Evolutionary conservation across 2,329 filamentous ascomycete species (phyloP).

Genomic region (Penicillium vulpinum): DNA sequence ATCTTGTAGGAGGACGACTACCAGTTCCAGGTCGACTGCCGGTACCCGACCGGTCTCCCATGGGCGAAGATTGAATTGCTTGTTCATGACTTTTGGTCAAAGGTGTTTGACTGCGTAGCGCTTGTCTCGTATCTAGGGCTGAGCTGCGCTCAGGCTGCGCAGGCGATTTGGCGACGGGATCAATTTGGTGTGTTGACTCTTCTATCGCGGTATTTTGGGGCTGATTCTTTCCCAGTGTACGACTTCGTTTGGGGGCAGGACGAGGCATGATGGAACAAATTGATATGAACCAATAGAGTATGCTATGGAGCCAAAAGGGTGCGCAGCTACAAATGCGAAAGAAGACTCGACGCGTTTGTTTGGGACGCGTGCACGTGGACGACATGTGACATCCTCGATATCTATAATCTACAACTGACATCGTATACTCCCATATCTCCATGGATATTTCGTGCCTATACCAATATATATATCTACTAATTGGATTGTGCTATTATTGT

Average conservation of each 20-base stretch:
- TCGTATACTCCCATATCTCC: not conserved
- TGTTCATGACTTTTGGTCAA: constrained; percentile 33
- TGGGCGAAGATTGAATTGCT: constrained; percentile 39
- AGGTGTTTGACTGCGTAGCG: constrained; percentile 34
- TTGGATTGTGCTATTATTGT: not conserved
- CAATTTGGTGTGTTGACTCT: constrained; percentile 8
- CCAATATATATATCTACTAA: not conserved
- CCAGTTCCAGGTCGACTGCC: constrained; percentile 37
- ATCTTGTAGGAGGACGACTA: constrained; percentile 38
- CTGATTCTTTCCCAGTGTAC: constrained; percentile 13
- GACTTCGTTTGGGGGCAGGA: constrained; percentile 25
- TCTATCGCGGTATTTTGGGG: constrained; percentile 3
- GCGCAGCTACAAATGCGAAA: not conserved
- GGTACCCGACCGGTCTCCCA: constrained; percentile 32
- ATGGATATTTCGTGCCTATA: not conserved
- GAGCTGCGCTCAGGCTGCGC: constrained; percentile 15
- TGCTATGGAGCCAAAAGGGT: not conserved
- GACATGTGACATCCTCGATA: constrained; percentile 3
- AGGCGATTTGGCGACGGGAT: constrained; percentile 15
- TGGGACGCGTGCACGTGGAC: constrained; percentile 21
- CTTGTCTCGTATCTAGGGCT: constrained; percentile 20
- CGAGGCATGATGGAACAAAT: constrained; percentile 19
- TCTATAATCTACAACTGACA: not conserved
- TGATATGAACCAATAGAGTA: not conserved
- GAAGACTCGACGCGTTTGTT: constrained; percentile 13